Base-by-base conservation (phyloP, 163 green algal species). In the Prototheca cutis region DNA sequence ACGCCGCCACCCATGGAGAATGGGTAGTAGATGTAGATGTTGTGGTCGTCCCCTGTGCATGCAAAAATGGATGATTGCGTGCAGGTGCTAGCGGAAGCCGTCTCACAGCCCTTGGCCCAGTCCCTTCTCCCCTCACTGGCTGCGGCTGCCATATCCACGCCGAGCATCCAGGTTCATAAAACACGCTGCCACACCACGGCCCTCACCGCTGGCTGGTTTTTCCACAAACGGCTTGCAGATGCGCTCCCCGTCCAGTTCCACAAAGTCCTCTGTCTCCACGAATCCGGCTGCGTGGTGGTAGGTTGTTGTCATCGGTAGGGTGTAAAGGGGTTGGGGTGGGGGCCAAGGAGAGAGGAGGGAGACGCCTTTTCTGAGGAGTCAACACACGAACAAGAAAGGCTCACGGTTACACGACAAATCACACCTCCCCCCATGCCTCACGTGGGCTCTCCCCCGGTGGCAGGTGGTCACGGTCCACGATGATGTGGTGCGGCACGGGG, bases 11-110 rank as follows among this genome's bases (percentile, higher is more conserved):
- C 91, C 81, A 95, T 95, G 51, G 74, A 85, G 73, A 90, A 80
- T 1, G 92, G 92, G 77, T 99, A 99, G 77, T 99, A 99, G 58
- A 99, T 97, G 70, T 89, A 90, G 34, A 97, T 83, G 65, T 95
- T 95, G 80, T 97, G 90, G 66, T 97, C 81, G 59, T 97, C 89
- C 18, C 61, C 61, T 52, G 58, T 36, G 49, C n/a, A 32, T 27
- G 36, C n/a, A n/a, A n/a, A n/a, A n/a, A n/a, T n/a, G n/a, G n/a
- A n/a, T n/a, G n/a, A n/a, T n/a, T n/a, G n/a, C n/a, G n/a, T n/a
- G n/a, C n/a, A n/a, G n/a, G n/a, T n/a, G n/a, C n/a, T n/a, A n/a
- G n/a, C n/a, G n/a, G n/a, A n/a, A n/a, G n/a, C n/a, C n/a, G n/a
- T n/a, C n/a, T n/a, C n/a, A n/a, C n/a, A n/a, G n/a, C n/a, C n/a